Conservation (phyloP, 257 asterid species). For the Thymus quinquecostatus region DNA sequence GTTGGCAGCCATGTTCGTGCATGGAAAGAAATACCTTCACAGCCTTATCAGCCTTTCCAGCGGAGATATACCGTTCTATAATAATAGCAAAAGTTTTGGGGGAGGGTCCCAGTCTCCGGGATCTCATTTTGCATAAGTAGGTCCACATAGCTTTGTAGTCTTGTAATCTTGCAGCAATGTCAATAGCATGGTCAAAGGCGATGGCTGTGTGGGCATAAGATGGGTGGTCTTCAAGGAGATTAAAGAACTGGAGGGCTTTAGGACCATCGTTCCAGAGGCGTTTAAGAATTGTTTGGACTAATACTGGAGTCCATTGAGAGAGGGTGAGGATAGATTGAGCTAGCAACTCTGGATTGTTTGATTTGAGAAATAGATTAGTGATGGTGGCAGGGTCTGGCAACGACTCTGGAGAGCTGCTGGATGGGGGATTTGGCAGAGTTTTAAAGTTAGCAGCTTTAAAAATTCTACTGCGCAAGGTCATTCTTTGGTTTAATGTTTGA, state of each 20-base stretch:
- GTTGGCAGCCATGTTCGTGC: conserved; percentile 92
- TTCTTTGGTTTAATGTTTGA: not conserved
- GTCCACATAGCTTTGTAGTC: conserved; percentile 73
- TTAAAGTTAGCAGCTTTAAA: conserved; percentile 22
- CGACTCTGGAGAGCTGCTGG: conserved; percentile 28
- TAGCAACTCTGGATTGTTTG: conserved; percentile 45
- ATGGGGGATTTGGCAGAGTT: conserved; percentile 30
- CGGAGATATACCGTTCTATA: conserved; percentile 73
- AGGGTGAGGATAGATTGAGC: conserved; percentile 41
- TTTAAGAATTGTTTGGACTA: conserved; percentile 72
- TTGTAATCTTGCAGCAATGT: conserved; percentile 74
- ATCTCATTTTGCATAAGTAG: conserved; percentile 64
- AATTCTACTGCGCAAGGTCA: conserved; percentile 31
- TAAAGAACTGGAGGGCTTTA: conserved; percentile 86
- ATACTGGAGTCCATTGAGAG: conserved; percentile 61
- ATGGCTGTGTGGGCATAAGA: conserved; percentile 63
- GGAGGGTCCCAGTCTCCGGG: conserved; percentile 68
- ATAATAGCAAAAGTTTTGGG: conserved; percentile 83
- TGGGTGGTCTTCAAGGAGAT: conserved; percentile 62
- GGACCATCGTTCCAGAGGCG: conserved; percentile 98
- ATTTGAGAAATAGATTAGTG: conserved; percentile 51
- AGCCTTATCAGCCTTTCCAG: conserved; percentile 91
- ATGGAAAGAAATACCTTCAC: conserved; percentile 72
- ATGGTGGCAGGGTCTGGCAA: conserved; percentile 48
- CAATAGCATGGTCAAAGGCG: conserved; percentile 74